Evolutionary conservation across 2,329 filamentous ascomycete genomes (phyloP).

Genomic region (Cytospora paraplurivora): DNA sequence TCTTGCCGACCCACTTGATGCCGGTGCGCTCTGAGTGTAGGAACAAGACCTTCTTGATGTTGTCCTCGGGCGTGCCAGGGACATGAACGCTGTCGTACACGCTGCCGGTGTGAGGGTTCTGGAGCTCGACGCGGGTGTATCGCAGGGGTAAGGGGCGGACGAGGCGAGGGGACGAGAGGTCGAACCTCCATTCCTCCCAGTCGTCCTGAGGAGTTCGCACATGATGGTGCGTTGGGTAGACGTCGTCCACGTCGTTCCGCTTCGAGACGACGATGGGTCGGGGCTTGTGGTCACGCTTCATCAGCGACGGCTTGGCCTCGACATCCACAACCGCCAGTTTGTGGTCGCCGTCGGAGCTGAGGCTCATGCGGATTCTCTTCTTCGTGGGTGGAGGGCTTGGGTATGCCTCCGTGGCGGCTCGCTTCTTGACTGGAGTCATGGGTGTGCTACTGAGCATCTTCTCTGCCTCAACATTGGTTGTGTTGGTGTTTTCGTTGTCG

Average conservation of each 20-base stretch:
- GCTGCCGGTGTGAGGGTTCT: background rate
- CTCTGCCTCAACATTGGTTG: background rate
- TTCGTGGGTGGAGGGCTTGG: background rate
- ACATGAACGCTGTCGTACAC: background rate
- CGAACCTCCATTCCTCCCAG: constrained; percentile 13
- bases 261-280: background rate
- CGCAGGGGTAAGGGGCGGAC: constrained; percentile 9
- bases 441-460: background rate
- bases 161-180: constrained; percentile 15
- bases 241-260: background rate
- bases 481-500: background rate
- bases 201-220: background rate
- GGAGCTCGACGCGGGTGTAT: constrained; percentile 7
- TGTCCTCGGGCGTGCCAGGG: constrained; percentile 12
- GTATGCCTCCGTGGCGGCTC: background rate
- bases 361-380: constrained; percentile 8
- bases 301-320: background rate
- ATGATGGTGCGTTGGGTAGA: background rate
- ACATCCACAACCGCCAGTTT: background rate
- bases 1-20: constrained; percentile 11
- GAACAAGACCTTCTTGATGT: constrained; percentile 26
- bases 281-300: constrained; percentile 2
- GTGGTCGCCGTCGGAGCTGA: background rate
- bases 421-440: constrained; percentile 4
- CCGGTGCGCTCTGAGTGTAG: background rate